Base-by-base conservation (phyloP, 164 flowering plant species). In the Stephania yunnanensis region DNA sequence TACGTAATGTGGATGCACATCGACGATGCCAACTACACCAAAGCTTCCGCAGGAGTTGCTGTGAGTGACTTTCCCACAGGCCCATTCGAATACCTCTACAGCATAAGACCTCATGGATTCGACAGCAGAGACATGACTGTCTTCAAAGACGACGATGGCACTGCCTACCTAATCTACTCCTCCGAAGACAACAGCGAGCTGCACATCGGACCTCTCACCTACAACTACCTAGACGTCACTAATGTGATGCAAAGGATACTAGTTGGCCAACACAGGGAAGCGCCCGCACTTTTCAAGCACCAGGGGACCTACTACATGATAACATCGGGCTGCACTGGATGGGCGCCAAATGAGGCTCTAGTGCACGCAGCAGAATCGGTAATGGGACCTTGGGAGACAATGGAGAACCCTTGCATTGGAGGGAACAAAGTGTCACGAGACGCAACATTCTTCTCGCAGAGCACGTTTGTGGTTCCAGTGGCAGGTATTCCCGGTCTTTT, bases 1-100 rank as follows among this genome's bases (percentile, higher is more conserved):
- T 96, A 94, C 71, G 96, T 96, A 17, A 96, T 96, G 99, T 96
- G 97, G 99, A 96, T 96, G 98, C 99, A 96, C 74, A 86, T 96
- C 29, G 99, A 96, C 63, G 89, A 94, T 85, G 83, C 79, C 68
- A 96, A 94, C 86, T 96, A 96, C 83, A 96, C 97, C 65, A 94
- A 87, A 81, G 99, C 99, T 67, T 76, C 91, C 2, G 92, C 90
- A 17, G 99, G 99, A 19, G 83, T 94, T 36, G 99, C 98, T 25
- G 70, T 89, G 36, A 91, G 97, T 29, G 87, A 90, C 70, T 82
- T 77, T n/a, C 97, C 99, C 6, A 85, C 86, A 6, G 99, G 98
- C n/a, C 99, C 98, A 10, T 96, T 92, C 64, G 81, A 86, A 45
- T 96, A 96, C 75, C 91, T 94, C 64, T 80, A 86, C 74, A 91